A percentile compares a stretch with the other conserved stretches of the same genome.
Conservation (phyloP, 23 red algal genomes). For the Pyropia haitanensis region DNA sequence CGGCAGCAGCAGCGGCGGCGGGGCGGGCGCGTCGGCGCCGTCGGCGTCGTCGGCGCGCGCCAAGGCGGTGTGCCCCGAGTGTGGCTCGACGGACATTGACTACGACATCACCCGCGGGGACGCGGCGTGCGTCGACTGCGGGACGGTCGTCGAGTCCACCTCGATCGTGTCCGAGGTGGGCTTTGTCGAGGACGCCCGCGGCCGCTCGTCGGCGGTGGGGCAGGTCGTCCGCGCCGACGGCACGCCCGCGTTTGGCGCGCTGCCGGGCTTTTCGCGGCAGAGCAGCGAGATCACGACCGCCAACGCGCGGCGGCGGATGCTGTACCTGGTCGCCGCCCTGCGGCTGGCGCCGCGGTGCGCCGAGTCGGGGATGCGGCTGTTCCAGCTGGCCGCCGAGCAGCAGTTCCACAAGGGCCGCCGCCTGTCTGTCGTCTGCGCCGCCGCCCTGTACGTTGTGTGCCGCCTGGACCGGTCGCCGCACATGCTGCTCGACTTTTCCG, state of each 20-base stretch:
- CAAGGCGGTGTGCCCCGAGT: conserved; percentile 37
- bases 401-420: conserved; percentile 87
- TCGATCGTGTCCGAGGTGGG: conserved; percentile 73
- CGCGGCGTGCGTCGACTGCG: conserved; percentile 67
- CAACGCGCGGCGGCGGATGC: conserved; percentile 53
- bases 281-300: conserved; percentile 60
- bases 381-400: conserved; percentile 62
- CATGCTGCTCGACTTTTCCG: conserved; percentile 91
- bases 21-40: too few relatives aligned
- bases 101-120: conserved; percentile 48
- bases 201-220: conserved; percentile 61
- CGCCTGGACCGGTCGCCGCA: conserved; percentile 74
- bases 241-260: conserved; percentile 8
- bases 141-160: conserved; percentile 74
- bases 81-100: conserved; percentile 77
- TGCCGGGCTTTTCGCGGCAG: conserved; percentile 47
- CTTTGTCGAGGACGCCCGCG: conserved; percentile 72
- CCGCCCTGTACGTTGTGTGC: conserved; percentile 81
- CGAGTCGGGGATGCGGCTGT: conserved; percentile 69
- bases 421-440: conserved; percentile 59
- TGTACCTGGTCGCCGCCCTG: conserved; percentile 41
- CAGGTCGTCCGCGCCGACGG: conserved; percentile 60
- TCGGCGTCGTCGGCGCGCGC: too few relatives aligned
- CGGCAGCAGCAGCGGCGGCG: too few relatives aligned
- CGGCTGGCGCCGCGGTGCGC: conserved; percentile 39